Base-by-base conservation (phyloP, 1,284 basidiomycete species). In the Apiotrichum siamense region DNA sequence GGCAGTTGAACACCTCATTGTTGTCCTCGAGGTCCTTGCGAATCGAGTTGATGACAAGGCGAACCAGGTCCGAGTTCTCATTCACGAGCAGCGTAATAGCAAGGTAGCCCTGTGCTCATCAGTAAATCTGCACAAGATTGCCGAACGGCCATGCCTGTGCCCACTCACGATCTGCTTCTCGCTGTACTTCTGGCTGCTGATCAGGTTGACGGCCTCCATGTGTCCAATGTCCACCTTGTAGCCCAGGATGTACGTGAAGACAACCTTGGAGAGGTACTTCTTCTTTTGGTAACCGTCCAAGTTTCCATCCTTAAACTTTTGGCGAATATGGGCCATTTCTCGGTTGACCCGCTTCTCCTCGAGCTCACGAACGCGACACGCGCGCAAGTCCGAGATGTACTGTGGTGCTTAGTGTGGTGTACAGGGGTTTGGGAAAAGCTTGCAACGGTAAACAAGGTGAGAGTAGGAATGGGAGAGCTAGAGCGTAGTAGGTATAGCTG, bases 251-350 rank as follows among this genome's bases (percentile, higher is more conserved):
- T 97, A 97, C 18, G 96, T 97, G 78, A 98, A 99, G 57, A 98
- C 87, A 64, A 99, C 94, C 78, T 99, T 97, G 54, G 77, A 62
- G 36, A 79, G 83, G 72, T 77, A 96, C 85, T 97, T 97, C 77
- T 97, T 97, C 81, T 94, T 96, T 77, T 97, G 92, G 75, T 98
- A 96, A 26, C 94, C 94, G 65, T 97, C 93, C 61, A 98, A 76
- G 69, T 93, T 93, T 18, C 93, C 94, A 65, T 97, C 94, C 81
- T 97, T 97, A 80, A 99, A 97, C 76, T 97, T 93, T 78, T 94
- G 92, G 49, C 96, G 81, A 62, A 99, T 98, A 68, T 98, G 97
- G 1, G 96, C 94, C 94, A 99, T 97, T 77, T 99, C 96, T 74
- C 96, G 92, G 77, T 98, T 98, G 65, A 98, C 96, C 50, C 94